Evolutionary conservation across 768 basidiomycete genomes (phyloP), one percentile per base, ranked within the genome.

Genomic region (Mycena rebaudengoi): DNA sequence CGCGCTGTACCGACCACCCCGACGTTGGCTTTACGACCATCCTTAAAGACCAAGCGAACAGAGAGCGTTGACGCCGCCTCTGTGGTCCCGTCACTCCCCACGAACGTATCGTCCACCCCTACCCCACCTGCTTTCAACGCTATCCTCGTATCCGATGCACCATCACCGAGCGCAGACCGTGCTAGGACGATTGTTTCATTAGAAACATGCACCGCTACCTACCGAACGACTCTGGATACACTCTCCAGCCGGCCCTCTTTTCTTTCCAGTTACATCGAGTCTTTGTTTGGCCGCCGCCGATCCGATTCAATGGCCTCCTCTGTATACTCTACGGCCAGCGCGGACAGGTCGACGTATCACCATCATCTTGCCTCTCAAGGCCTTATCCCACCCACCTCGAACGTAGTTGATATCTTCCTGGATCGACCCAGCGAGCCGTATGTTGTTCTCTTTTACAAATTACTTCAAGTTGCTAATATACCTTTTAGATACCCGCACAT

Each of bases 341-440:
- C 78, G 20, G 81, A 84, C 58, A 71, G 90, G 70, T 82, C 80
- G 18, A 79, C 83, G 62, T 89, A 91, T 71, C 85, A 82, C 39
- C 82, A 85, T 28, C 91, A 92, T 66, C 84, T 91, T 8, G 76
- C 84, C 14, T 85, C 88, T 7, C 85, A 87, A 56, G 89, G 88
- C 7, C 76, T 86, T 37, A 71, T 89, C 4, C 68, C 80, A 1
- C 82, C 80, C 25, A 71, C 81, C 2, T 80, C 85, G 6, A 76
- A 78, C 35, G 80, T 75, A 43, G 75, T 94, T 33, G 90, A 93
- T 65, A 69, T 95, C 14, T 95, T 95, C 77, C 79, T 95, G 23
- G 93, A 95, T 71, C 82, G 93, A 25, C 85, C 93, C 0, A 93
- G 92, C 68, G 80, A 87, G 29, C 90, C 93, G 91, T 94, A 76